phyloP scores from a whole-genome alignment of 2,329 filamentous ascomycete genomes.

The Bisporella sp. region DNA sequence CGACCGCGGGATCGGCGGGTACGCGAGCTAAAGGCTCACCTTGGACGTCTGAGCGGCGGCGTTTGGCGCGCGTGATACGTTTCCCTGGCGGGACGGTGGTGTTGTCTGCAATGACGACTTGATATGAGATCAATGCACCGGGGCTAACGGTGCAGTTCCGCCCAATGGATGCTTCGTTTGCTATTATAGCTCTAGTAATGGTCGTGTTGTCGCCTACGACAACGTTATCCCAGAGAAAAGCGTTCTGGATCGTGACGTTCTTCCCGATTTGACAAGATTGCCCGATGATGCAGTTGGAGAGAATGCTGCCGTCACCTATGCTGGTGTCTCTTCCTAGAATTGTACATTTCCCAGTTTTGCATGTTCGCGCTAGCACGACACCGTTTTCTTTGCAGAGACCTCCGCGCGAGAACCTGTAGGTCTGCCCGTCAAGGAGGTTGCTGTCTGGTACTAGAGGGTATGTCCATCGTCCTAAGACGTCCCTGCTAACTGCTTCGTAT shows the following conservation, averaged over 20 bases:
- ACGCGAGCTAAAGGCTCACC: constrained; percentile 19
- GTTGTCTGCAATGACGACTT: constrained; percentile 63
- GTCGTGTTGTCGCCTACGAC: constrained; percentile 68
- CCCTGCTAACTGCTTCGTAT: constrained; percentile 83
- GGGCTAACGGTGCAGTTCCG: constrained; percentile 60
- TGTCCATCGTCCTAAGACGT: constrained; percentile 81
- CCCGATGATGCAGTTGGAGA: constrained; percentile 76
- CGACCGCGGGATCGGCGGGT: constrained; percentile 42
- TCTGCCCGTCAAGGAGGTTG: constrained; percentile 72
- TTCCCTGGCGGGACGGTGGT: constrained; percentile 33
- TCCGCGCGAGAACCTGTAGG: constrained; percentile 63
- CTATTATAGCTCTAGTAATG: constrained; percentile 69
- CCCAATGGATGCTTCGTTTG: constrained; percentile 64
- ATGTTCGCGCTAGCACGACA: constrained; percentile 67
- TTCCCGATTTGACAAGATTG: constrained; percentile 79
- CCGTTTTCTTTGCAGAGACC: constrained; percentile 73
- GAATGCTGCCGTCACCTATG: constrained; percentile 63
- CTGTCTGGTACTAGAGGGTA: constrained; percentile 86
- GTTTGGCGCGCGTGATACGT: constrained; percentile 36
- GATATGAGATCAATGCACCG: constrained; percentile 74
- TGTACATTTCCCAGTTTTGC: constrained; percentile 59
- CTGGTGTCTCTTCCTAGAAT: constrained; percentile 72
- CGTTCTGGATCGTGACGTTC: constrained; percentile 68
- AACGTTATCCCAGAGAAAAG: constrained; percentile 80
- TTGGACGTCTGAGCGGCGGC: constrained; percentile 31